phyloP scores from a whole-genome alignment of 352 stramenopile species.

The Aphanomyces stellatus region DNA sequence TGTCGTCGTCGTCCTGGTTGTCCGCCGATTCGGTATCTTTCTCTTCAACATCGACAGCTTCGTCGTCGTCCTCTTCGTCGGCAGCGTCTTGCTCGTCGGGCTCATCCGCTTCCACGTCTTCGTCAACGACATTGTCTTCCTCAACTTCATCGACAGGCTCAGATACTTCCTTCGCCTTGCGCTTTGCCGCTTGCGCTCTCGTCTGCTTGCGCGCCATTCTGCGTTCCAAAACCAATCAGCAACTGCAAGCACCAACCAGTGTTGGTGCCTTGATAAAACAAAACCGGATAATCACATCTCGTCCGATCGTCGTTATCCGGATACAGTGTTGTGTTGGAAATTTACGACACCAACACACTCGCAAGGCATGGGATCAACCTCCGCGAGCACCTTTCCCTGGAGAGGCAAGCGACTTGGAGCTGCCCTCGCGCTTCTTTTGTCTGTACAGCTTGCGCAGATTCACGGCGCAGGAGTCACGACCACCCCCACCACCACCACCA shows the following conservation, averaged over 20 bases:
- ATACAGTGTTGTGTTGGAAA: too few relatives aligned
- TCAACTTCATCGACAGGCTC: neutral
- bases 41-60: neutral
- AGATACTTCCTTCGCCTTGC: neutral
- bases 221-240: neutral
- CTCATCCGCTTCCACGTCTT: neutral
- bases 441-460: too few relatives aligned
- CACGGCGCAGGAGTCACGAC: neutral
- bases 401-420: too few relatives aligned
- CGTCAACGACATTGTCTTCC: neutral
- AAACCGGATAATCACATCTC: too few relatives aligned
- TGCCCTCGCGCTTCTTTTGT: too few relatives aligned
- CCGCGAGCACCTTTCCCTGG: too few relatives aligned
- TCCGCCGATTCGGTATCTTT: neutral
- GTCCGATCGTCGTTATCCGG: conserved; percentile 5
- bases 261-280: neutral
- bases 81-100: neutral
- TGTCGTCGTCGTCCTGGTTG: neutral
- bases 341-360: too few relatives aligned
- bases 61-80: neutral
- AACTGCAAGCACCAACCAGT: neutral
- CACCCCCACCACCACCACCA: neutral
- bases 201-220: conserved; percentile 2
- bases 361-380: too few relatives aligned
- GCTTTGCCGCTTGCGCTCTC: neutral